These are phyloP conservation scores for Xylaria telfairii DNA, from an alignment of 495 filamentous ascomycete genomes.

Conservation along the genomic window DNA sequence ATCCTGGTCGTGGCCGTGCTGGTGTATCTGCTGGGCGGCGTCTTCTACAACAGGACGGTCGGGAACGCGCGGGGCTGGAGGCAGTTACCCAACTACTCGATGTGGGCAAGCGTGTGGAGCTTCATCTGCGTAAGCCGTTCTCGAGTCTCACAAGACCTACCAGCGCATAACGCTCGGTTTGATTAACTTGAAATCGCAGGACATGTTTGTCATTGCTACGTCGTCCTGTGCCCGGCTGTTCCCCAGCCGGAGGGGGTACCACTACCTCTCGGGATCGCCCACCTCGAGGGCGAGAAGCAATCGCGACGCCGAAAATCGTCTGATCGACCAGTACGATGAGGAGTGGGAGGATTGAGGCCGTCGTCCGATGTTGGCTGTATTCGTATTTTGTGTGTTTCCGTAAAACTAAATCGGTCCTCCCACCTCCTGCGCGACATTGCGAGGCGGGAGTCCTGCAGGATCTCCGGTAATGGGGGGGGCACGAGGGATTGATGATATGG, in stretches of 20 bases:
- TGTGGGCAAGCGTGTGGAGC: conserved; percentile 88
- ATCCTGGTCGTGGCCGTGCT: conserved; percentile 84
- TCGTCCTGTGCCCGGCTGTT: conserved; percentile 76
- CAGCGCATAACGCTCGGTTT: conserved; percentile 27
- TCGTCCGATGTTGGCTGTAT: background rate
- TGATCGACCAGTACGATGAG: conserved; percentile 97
- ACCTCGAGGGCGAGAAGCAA: conserved; percentile 51
- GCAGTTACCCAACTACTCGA: conserved; percentile 90
- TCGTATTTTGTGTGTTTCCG: conserved; percentile 14
- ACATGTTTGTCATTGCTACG: conserved; percentile 78
- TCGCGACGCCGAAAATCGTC: conserved; percentile 84
- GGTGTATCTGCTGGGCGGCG: conserved; percentile 90
- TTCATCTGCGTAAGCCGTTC: conserved; percentile 75
- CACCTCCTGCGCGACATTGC: conserved; percentile 1
- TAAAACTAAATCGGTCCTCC: background rate
- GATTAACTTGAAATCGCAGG: conserved; percentile 58
- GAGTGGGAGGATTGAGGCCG: conserved; percentile 70
- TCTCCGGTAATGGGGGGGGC: background rate
- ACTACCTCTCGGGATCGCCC: conserved; percentile 57
- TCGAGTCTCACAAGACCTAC: conserved; percentile 19
- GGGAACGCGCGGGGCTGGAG: conserved; percentile 95
- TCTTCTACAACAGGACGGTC: conserved; percentile 94
- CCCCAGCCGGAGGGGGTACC: conserved; percentile 68
- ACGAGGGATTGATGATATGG: conserved; percentile 3
- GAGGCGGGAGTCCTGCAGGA: conserved; percentile 17